Base-by-base conservation (phyloP, 1,284 basidiomycete species). In the Wallemia hederae region DNA sequence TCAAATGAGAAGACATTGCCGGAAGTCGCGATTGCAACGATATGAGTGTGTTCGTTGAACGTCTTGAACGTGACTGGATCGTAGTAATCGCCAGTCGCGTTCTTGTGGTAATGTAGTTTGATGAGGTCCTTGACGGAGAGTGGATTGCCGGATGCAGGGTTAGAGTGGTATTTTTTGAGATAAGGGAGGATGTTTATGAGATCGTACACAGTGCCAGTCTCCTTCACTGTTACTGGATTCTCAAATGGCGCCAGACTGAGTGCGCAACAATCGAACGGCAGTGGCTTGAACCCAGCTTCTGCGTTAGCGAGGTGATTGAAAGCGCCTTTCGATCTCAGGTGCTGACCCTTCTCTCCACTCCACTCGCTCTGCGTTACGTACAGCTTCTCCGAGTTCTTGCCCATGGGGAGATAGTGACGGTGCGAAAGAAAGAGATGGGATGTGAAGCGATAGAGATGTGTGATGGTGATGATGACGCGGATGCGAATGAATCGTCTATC, bases 1-100 rank as follows among this genome's bases (percentile, higher is more conserved):
- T 91, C 90, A 5, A 81, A 81, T 14, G 88, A 75, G 68, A 84
- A 94, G 1, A 94, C 90, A 67, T 94, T 92, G 3, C 89, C 89
- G 62, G 73, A 62, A 65, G 70, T 58, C 64, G 72, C 60, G 66
- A 74, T 65, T 1, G 71, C 72, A 0, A 71, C 69, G 34, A 74
- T 63, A 60, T 70, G 68, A 3, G 72, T 71, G 64, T 73, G 73
- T 69, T 75, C 73, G 64, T 74, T 75, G 63, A 77, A 76, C 27
- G 74, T 74, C 66, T 90, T 91, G 76, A 90, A 91, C 1, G 85
- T 86, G 59, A 92, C 88, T 0, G 88, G 88, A 69, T 92, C 88
- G 27, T 27, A 58, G 25, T 58, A 58, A 15, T 58, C 56, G 7
- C 56, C 56, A 5, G 24, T 58, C 9, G 56, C 56, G 61, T 67